Conservation (phyloP, 208 protist species). For the Polymyxa betae region DNA sequence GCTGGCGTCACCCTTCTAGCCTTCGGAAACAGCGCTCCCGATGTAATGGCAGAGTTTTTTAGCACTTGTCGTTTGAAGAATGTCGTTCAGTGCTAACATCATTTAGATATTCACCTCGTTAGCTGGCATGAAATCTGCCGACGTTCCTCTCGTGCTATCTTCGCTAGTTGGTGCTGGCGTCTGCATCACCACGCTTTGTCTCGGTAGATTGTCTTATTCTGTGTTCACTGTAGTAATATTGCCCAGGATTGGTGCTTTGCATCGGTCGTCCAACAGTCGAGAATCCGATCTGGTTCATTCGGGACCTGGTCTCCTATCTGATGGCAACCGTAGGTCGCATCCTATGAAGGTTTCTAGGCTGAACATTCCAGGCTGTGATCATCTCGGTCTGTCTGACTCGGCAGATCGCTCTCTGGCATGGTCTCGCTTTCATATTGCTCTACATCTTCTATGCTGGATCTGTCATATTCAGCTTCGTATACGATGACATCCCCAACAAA, state of each 20-base stretch:
- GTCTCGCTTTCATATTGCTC: background rate
- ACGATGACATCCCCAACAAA: too few species aligned
- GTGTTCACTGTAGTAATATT: background rate
- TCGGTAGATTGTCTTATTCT: slow-evolving; percentile 14
- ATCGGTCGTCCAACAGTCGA: background rate
- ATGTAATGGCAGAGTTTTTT: slow-evolving; percentile 6
- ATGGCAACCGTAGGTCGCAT: background rate
- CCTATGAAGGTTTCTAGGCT: background rate
- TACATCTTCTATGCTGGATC: slow-evolving; percentile 10
- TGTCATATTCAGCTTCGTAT: background rate
- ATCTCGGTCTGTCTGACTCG: background rate
- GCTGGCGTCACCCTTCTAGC: slow-evolving; percentile 67
- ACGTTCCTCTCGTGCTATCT: slow-evolving; percentile 33
- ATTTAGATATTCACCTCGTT: background rate
- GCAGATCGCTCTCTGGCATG: background rate
- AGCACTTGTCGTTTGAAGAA: background rate
- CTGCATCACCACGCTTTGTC: slow-evolving; percentile 57
- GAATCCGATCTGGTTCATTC: background rate
- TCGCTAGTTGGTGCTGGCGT: slow-evolving; percentile 39
- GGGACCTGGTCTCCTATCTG: background rate
- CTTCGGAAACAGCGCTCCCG: slow-evolving; percentile 67
- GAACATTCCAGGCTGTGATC: background rate
- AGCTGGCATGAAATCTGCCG: background rate
- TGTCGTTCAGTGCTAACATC: background rate
- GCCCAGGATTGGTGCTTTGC: background rate